phyloP scores from a whole-genome alignment of 495 filamentous ascomycete species.

The Sphaerosporella brunnea region DNA sequence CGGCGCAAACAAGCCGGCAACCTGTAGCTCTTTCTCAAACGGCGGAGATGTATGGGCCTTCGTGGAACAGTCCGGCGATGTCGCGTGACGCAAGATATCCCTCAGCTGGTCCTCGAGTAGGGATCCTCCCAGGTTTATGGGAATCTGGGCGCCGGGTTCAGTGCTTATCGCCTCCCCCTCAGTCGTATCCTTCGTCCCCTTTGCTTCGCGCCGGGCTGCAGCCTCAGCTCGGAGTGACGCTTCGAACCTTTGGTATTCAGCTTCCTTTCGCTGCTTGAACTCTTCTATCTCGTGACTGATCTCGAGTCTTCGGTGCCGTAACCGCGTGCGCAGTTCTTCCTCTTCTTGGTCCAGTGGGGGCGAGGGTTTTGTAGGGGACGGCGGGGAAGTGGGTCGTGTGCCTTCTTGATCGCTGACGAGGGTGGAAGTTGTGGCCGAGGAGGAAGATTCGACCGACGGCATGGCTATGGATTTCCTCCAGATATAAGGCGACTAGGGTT shows the following conservation, averaged over 20 bases:
- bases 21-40: conserved; percentile 25
- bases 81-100: conserved; percentile 5
- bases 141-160: conserved; percentile 10
- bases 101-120: conserved; percentile 15
- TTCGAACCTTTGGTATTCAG: conserved; percentile 20
- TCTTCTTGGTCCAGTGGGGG: conserved; percentile 1
- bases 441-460: too few species aligned
- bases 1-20: conserved; percentile 24
- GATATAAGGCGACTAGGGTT: too few species aligned
- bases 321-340: conserved; percentile 12
- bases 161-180: conserved; percentile 5
- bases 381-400: background rate
- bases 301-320: conserved; percentile 19
- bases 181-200: conserved; percentile 11
- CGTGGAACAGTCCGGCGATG: background rate
- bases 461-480: too few species aligned
- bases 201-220: conserved; percentile 6
- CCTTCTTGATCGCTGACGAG: too few species aligned
- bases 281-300: conserved; percentile 25
- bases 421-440: too few species aligned
- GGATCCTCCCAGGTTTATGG: conserved; percentile 16
- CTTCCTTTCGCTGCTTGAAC: conserved; percentile 19
- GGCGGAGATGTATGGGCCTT: conserved; percentile 14
- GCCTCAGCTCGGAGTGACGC: conserved; percentile 12
- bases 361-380: background rate